A percentile compares a stretch with the other conserved stretches of the same genome.
Conservation (phyloP, 108 stramenopile species). For the Stephanodiscus minutulus region DNA sequence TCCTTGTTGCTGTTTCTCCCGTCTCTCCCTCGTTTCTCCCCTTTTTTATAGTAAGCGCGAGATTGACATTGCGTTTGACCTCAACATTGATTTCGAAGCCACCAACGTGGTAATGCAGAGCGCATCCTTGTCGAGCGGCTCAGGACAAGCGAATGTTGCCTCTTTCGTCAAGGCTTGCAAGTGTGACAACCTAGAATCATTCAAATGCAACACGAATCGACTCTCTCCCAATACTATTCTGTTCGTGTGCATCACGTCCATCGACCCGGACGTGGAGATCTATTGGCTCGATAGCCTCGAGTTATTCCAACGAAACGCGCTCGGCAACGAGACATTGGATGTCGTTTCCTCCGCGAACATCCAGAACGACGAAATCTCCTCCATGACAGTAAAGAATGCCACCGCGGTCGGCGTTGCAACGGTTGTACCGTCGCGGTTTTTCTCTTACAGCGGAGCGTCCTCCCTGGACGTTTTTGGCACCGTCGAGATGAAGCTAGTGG, state of each 20-base stretch:
- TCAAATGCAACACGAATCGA: conserved; percentile 16
- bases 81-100: conserved; percentile 22
- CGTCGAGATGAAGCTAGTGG: neutral
- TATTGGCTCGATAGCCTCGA: no score
- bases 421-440: neutral
- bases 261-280: conserved; percentile 22
- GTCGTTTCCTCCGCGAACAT: neutral
- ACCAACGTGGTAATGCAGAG: conserved; percentile 1
- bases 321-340: neutral
- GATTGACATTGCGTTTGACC: conserved; percentile 28
- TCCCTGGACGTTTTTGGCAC: neutral
- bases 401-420: neutral
- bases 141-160: conserved; percentile 18
- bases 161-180: conserved; percentile 40
- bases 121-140: conserved; percentile 16
- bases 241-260: conserved; percentile 27
- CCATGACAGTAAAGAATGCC: neutral
- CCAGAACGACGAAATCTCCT: neutral
- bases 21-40: neutral
- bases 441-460: neutral
- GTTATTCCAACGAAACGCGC: neutral
- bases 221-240: conserved; percentile 14
- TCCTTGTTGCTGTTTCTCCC: neutral
- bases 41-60: conserved; percentile 1
- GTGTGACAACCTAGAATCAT: conserved; percentile 16